phyloP scores from a whole-genome alignment of 371 early-diverging fungal species.

The Rhizopus delemar region DNA sequence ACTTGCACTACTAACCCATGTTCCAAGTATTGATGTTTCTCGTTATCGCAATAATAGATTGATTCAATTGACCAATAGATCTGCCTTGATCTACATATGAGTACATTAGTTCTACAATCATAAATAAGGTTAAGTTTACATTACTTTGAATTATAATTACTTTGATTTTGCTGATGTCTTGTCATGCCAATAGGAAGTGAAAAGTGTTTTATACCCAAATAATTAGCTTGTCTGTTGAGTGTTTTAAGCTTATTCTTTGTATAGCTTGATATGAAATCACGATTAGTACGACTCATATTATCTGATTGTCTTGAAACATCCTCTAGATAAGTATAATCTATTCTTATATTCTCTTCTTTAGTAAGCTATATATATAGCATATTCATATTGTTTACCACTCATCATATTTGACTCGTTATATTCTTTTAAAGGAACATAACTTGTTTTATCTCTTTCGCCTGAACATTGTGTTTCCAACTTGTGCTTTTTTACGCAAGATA shows the following conservation, averaged over 20 bases:
- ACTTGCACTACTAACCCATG: constrained; percentile 35
- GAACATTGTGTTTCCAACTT: constrained; percentile 59
- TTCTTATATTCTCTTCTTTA: background rate
- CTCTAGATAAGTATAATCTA: constrained; percentile 53
- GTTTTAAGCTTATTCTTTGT: constrained; percentile 12
- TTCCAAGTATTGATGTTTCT: constrained; percentile 31
- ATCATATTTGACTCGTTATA: constrained; percentile 63
- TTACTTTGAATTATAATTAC: constrained; percentile 36
- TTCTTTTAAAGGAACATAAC: constrained; percentile 53
- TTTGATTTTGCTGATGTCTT: constrained; percentile 34
- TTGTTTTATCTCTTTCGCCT: constrained; percentile 65
- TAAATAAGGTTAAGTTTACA: background rate
- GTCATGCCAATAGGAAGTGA: constrained; percentile 41
- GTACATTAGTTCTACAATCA: background rate
- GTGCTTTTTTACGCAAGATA: constrained; percentile 66
- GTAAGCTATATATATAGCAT: background rate
- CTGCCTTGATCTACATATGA: constrained; percentile 23
- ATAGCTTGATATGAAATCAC: constrained; percentile 11
- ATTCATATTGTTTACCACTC: constrained; percentile 54
- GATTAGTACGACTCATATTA: constrained; percentile 34
- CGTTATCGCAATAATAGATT: constrained; percentile 23
- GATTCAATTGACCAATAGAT: constrained; percentile 48
- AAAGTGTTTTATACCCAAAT: constrained; percentile 28
- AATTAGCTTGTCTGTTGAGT: constrained; percentile 27
- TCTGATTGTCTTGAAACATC: constrained; percentile 43